Evolutionary conservation across 768 basidiomycete species (phyloP), one percentile per base, ranked within the genome.

Genomic region (Leucocoprinus birnbaumii): DNA sequence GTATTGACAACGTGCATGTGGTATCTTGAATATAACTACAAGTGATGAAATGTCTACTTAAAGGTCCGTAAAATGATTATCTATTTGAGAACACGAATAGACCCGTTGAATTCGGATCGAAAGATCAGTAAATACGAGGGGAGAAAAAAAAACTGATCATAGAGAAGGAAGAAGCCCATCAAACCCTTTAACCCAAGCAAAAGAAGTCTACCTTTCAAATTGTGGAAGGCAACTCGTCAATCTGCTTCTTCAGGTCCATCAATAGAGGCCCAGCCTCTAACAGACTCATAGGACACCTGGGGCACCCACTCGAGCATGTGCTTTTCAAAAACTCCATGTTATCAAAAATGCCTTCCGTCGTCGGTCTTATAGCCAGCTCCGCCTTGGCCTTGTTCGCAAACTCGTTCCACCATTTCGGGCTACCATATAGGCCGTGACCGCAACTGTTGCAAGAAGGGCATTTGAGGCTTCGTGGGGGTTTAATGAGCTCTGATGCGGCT

Each of bases 341-440:
- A 35, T 49, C 54, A 63, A 89, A 89, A 37, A 90, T 77, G 43
- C 77, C 72, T 21, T 79, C 80, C 16, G 84, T 77, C 56, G 80
- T 79, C 40, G 86, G 86, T 42, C 83, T 71, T 45, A 66, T 62
- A 22, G 68, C 66, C 53, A 90, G 68, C 63, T 89, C 88, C 63
- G 80, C 78, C 62, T 63, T 78, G 34, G 86, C 87, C 55, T 71
- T 64, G 63, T 64, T 76, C 65, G 79, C 77, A 61, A 82, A 91
- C 59, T 81, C 80, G 16, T 65, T 63, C 89, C 87, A 90, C 88
- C 87, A 89, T 65, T 77, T 78, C n/a, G 89, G 88, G 3, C 74
- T 73, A 5, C 72, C 71, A 56, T 80, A 71, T 48, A 74, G 68
- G 2, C 74, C 71, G 57, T 67, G 66, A 7, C 69, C 63, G 3